phyloP scores from a whole-genome alignment of 2,329 filamentous ascomycete genomes.

The Penicillium nordicum region DNA sequence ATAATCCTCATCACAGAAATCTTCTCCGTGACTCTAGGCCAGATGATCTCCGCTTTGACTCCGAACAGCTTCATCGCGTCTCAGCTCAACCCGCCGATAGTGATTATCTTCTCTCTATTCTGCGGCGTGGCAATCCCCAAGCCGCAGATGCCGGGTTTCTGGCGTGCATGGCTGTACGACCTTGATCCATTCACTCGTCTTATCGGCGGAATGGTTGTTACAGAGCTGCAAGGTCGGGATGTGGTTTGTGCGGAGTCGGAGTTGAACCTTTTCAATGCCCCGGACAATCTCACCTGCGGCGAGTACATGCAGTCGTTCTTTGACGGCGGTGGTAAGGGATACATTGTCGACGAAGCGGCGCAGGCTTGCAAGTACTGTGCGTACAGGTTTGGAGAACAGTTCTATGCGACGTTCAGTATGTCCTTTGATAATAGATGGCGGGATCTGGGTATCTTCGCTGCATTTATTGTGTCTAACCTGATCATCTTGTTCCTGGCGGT shows the following conservation, averaged over 20 bases:
- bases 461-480: slow-evolving; percentile 75
- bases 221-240: slow-evolving; percentile 64
- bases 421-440: slow-evolving; percentile 70
- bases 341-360: slow-evolving; percentile 65
- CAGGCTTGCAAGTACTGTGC: slow-evolving; percentile 75
- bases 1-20: slow-evolving; percentile 79
- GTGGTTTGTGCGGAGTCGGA: slow-evolving; percentile 63
- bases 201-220: slow-evolving; percentile 75
- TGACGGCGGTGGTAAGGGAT: slow-evolving; percentile 63
- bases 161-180: slow-evolving; percentile 76
- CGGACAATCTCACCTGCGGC: slow-evolving; percentile 64
- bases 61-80: slow-evolving; percentile 75
- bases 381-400: slow-evolving; percentile 75
- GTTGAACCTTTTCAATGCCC: slow-evolving; percentile 66
- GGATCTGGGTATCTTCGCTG: slow-evolving; percentile 73
- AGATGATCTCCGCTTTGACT: slow-evolving; percentile 72
- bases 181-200: slow-evolving; percentile 80
- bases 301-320: slow-evolving; percentile 75
- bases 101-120: slow-evolving; percentile 80
- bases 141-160: slow-evolving; percentile 73
- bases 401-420: slow-evolving; percentile 66
- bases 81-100: slow-evolving; percentile 76
- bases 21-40: slow-evolving; percentile 77
- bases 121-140: slow-evolving; percentile 81
- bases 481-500: slow-evolving; percentile 59